A percentile compares a stretch with the other conserved stretches of the same genome.
Conservation (phyloP, 2,329 filamentous ascomycete genomes). For the Ceratocystis harringtonii region DNA sequence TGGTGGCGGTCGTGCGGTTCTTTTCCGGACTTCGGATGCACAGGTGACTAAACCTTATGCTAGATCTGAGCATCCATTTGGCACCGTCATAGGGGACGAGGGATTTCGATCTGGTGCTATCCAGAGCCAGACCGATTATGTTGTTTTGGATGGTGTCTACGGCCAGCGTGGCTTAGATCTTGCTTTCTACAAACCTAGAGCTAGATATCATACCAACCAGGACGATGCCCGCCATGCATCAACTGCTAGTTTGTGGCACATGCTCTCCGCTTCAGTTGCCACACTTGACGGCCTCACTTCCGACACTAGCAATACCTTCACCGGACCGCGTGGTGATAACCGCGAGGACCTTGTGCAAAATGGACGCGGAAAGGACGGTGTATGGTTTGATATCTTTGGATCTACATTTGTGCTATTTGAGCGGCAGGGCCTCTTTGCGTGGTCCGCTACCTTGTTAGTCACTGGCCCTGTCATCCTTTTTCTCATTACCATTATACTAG, state of each 20-base stretch:
- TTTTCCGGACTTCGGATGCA: constrained; percentile 79
- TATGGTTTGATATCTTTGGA: constrained; percentile 93
- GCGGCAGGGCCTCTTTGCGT: constrained; percentile 71
- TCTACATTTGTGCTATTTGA: constrained; percentile 61
- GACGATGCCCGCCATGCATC: constrained; percentile 72
- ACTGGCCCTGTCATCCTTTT: constrained; percentile 61
- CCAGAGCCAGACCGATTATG: constrained; percentile 77
- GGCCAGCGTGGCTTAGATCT: constrained; percentile 82
- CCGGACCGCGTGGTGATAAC: constrained; percentile 39
- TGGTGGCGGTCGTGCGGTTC: constrained; percentile 70
- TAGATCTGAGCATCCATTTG: constrained; percentile 60
- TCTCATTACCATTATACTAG: constrained; percentile 51
- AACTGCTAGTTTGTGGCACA: constrained; percentile 68
- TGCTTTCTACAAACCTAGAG: constrained; percentile 75
- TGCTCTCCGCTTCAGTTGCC: constrained; percentile 70
- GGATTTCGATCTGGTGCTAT: constrained; percentile 69
- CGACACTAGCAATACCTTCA: constrained; percentile 52
- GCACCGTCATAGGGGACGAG: constrained; percentile 66
- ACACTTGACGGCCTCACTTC: constrained; percentile 59
- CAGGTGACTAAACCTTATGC: constrained; percentile 72
- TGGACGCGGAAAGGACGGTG: constrained; percentile 51
- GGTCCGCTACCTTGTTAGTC: constrained; percentile 71
- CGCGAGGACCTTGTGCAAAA: constrained; percentile 48
- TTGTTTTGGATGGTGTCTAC: constrained; percentile 60
- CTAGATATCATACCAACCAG: constrained; percentile 80